phyloP scores from a whole-genome alignment of 768 basidiomycete genomes.

The Mycena leptocephala region DNA sequence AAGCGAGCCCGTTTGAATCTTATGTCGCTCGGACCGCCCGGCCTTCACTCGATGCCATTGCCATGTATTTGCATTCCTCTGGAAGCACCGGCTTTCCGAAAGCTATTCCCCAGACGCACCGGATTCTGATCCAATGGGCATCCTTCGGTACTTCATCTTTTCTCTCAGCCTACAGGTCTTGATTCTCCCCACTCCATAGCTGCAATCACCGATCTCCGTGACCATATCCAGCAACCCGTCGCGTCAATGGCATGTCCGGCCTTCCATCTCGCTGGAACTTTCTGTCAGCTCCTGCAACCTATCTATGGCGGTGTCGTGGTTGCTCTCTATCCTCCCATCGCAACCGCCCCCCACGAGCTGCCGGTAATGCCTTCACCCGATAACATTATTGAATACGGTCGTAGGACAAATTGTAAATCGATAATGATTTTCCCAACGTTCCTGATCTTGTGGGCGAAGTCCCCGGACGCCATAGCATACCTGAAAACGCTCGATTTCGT shows the following conservation, averaged over 20 bases:
- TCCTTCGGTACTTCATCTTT: conserved; percentile 39
- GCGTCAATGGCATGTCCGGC: conserved; percentile 49
- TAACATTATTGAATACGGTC: conserved; percentile 50
- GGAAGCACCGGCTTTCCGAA: conserved; percentile 59
- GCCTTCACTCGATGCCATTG: conserved; percentile 32
- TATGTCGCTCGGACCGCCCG: background rate
- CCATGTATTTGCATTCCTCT: conserved; percentile 56
- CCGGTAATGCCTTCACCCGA: conserved; percentile 55
- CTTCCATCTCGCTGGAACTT: conserved; percentile 51
- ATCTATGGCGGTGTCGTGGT: conserved; percentile 38
- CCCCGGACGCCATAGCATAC: conserved; percentile 40
- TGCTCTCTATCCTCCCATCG: conserved; percentile 48
- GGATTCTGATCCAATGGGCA: conserved; percentile 42
- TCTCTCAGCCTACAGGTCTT: background rate
- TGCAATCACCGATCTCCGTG: conserved; percentile 26
- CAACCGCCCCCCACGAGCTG: conserved; percentile 23
- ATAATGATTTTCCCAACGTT: conserved; percentile 49
- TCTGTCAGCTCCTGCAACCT: conserved; percentile 43
- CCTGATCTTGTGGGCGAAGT: conserved; percentile 47
- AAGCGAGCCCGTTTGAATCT: too few relatives aligned
- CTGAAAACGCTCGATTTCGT: conserved; percentile 46
- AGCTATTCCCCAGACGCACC: conserved; percentile 48
- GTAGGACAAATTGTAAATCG: conserved; percentile 35
- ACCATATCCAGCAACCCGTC: conserved; percentile 28
- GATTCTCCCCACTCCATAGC: conserved; percentile 17